Evolutionary conservation across 495 filamentous ascomycete genomes (phyloP), one percentile per base, ranked within the genome.

Genomic region (Mycothermus thermophilus): DNA sequence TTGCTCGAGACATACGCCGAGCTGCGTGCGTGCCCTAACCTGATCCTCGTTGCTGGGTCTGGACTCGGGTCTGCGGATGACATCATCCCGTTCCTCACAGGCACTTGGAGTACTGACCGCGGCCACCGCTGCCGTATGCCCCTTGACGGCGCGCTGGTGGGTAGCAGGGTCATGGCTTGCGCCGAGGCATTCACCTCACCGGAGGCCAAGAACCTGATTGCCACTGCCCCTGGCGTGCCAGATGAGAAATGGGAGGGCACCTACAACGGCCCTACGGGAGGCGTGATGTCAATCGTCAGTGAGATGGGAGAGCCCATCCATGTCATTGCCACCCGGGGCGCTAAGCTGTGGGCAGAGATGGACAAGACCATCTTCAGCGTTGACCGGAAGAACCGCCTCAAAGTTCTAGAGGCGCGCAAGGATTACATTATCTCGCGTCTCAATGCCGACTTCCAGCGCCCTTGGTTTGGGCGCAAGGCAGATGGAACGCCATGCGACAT

Each of bases 301-400:
- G 88, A 96, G 57, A 96, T 96, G 88, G 88, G 88, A 23, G 87
- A 96, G 63, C 88, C 90, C 6, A 96, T 96, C 41, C 88, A 96
- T 65, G 95, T 95, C 59, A 66, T 96, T 38, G 90, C 88, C 12
- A 96, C 90, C 18, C 73, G 88, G 29, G 88, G 88, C 65, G 84
- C 94, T 15, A 61, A 71, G 29, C 87, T 96, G 59, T 96, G 88
- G 88, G 76, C 83, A 34, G 90, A 96, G 57, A 87, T 96, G 82
- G 88, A 96, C 47, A 72, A 83, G 55, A 92, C 85, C 50, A 92
- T 96, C 44, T 96, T 96, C 71, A 83, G 77, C 58, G 66, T 95
- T 13, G 84, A 93, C 58, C 92, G 90, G 58, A 79, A 80, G 32
- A 95, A 95, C 59, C 80, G 88, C 34, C 62, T 93, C 5, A 74